Evolutionary conservation across 768 basidiomycete genomes (phyloP), one percentile per base, ranked within the genome.

Genomic region (Phaeolepiota aurea): DNA sequence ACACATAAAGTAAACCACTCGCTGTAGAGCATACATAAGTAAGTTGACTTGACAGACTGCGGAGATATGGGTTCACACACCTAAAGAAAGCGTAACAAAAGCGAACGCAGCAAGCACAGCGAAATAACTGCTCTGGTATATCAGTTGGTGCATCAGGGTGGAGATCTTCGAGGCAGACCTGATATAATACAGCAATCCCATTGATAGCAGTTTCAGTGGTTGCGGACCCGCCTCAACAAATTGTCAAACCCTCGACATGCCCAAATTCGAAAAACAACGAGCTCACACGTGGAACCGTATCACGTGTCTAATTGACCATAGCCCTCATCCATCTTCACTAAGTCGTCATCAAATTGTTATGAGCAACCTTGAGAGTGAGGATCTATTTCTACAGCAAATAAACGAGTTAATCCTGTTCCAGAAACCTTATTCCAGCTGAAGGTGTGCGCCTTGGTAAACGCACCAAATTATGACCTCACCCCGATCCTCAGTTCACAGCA

Each of bases 371-470:
- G 91, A 96, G 65, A 94, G 92, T 90, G 55, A 72, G 91, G 63
- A 12, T 16, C 20, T 13, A 18, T 19, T 39, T 3, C 11, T 16
- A n/a, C 13, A 19, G 31, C 42, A 21, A 41, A 39, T 41, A 20
- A 34, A 44, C 37, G 20, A 41, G 14, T 66, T 72, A 41, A 74
- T 46, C 43, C 23, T 50, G 3, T 59, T n/a, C n/a, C n/a, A 99
- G 94, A 98, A 66, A 92, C 89, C 20, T 74, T 98, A n/a, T 99
- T 99, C 57, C 90, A 97, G 64, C 85, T 99, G 53, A 99, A 99
- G 77, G 94, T 92, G 44, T 40, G 41, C 32, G 38, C 20, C 20
- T 18, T 20, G 5, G 5, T 14, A 19, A n/a, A 28, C 21, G 25
- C 32, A 22, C 13, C 20, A 22, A 3, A 9, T 23, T 28, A 37